Base-by-base conservation (phyloP, 179 eudicot species). In the Heliamphora pulchella region DNA sequence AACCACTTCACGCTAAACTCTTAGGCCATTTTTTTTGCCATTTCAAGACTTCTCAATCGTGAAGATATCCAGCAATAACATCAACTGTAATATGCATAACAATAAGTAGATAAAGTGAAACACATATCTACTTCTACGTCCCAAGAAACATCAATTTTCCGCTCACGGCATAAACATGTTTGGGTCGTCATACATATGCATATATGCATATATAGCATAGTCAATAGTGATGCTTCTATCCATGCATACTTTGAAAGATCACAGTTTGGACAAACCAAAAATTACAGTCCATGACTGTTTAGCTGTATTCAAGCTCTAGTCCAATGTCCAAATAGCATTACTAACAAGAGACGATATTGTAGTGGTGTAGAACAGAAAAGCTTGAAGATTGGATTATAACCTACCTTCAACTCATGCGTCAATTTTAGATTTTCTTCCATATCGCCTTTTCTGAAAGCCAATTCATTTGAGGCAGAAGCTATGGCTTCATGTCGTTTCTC, bases 401-500 rank as follows among this genome's bases (percentile, higher is more conserved):
- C 31, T 81, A 95, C 98, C 98, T 92, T 92, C 82, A 95, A 86
- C 57, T 89, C 87, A 81, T 87, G 89, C 74, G 89, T 84, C 80
- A 95, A 83, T 84, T 83, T 92, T 54, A 91, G 48, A 84, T 91
- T 89, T 80, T 93, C 90, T 81, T 93, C 96, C 79, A 95, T 87
- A 84, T 89, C 87, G 64, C 84, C 86, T 88, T 92, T 95, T 84
- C 98, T 92, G 66, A 80, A 85, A 59, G 89, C 90, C 85, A 95
- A 55, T 79, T 93, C 97, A 67, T 89, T 89, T 76, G 88, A 82
- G 75, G 91, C 94, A 76, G 94, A 87, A 86, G 83, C 83, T 81
- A 92, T 80, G 63, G 89, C 87, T 81, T 93, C 98, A 84, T 77
- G 91, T 84, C 90, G 92, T 83, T 90, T 91, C 82, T 93, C 98